Evolutionary conservation across 805 yeast genomes (phyloP).

Genomic region (Ascoidea tarda): DNA sequence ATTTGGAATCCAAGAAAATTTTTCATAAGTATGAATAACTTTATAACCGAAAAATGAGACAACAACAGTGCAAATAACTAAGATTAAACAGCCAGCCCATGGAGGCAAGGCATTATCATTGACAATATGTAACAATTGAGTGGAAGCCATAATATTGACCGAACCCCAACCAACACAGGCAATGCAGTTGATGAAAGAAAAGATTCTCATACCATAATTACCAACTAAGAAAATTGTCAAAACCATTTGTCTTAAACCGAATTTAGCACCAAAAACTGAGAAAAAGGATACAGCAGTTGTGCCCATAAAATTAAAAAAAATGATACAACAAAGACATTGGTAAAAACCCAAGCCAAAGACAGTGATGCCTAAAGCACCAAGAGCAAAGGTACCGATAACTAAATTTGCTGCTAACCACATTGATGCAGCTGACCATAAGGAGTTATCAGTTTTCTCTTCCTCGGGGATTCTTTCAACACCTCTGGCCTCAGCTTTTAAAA

Average conservation of each 20-base stretch:
- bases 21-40: constrained; percentile 70
- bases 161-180: constrained; percentile 96
- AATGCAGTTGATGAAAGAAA: constrained; percentile 61
- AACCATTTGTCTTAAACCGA: constrained; percentile 82
- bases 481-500: constrained; percentile 33
- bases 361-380: constrained; percentile 60
- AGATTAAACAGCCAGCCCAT: constrained; percentile 79
- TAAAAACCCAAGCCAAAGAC: constrained; percentile 60
- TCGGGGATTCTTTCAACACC: constrained; percentile 78
- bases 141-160: constrained; percentile 79
- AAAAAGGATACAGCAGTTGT: constrained; percentile 68
- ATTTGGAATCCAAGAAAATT: constrained; percentile 83
- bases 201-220: constrained; percentile 56
- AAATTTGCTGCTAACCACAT: constrained; percentile 90
- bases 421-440: constrained; percentile 56
- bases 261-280: constrained; percentile 69
- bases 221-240: constrained; percentile 71
- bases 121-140: constrained; percentile 67
- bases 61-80: constrained; percentile 51
- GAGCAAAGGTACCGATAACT: constrained; percentile 70
- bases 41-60: constrained; percentile 79
- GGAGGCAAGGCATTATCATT: constrained; percentile 60
- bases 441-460: constrained; percentile 57
- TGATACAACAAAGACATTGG: constrained; percentile 48
- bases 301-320: constrained; percentile 67